phyloP scores from a whole-genome alignment of 805 yeast genomes.

The Metschnikowia bowlesiae region DNA sequence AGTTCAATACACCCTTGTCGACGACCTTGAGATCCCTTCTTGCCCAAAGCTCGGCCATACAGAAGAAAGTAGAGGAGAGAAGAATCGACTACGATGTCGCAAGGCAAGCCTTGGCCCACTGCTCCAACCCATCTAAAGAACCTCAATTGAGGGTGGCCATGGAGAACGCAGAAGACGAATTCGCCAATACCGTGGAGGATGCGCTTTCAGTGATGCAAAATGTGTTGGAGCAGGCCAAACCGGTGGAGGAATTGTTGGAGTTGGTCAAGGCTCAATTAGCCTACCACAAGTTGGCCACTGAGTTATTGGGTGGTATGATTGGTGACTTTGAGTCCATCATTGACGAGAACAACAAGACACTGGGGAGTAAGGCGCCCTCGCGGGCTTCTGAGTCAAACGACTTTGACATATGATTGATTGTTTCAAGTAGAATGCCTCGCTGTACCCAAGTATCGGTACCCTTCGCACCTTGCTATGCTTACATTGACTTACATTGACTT shows the following conservation, averaged over 20 bases:
- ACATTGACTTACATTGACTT: no score
- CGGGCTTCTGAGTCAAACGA: conserved; percentile 19
- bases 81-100: conserved; percentile 78
- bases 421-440: background rate
- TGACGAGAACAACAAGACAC: conserved; percentile 38
- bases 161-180: conserved; percentile 84
- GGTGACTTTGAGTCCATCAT: conserved; percentile 60
- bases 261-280: conserved; percentile 76
- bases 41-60: conserved; percentile 60
- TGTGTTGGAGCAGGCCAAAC: conserved; percentile 66
- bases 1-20: conserved; percentile 64
- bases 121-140: conserved; percentile 48
- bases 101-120: conserved; percentile 42
- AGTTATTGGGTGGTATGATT: conserved; percentile 58
- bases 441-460: background rate
- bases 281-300: conserved; percentile 71
- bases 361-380: conserved; percentile 12
- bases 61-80: conserved; percentile 71
- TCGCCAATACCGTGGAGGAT: conserved; percentile 85
- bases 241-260: conserved; percentile 62
- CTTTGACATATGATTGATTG: conserved; percentile 20
- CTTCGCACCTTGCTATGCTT: no score
- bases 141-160: conserved; percentile 70
- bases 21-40: conserved; percentile 59
- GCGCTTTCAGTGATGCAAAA: conserved; percentile 80